Conservation (phyloP, 2,329 filamentous ascomycete genomes). For the Mollisiaceae sp. region DNA sequence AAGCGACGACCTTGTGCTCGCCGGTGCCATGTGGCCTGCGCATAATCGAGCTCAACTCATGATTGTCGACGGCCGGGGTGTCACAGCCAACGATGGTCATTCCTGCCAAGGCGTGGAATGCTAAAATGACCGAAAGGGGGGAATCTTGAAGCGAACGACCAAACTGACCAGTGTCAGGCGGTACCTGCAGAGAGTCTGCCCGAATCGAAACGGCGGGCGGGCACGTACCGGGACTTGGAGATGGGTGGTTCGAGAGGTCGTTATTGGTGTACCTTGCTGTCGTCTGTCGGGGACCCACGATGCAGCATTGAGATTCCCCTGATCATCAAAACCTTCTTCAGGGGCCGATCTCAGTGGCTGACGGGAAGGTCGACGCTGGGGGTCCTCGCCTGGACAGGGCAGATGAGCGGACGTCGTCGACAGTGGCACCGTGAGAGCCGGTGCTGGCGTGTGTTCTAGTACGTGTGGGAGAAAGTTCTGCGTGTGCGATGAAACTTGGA, state of each 20-base stretch:
- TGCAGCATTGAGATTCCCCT: slow-evolving; percentile 30
- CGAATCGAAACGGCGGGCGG: slow-evolving; percentile 32
- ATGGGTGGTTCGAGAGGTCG: slow-evolving; percentile 14
- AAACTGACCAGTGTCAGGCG: slow-evolving; percentile 34
- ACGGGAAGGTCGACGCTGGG: slow-evolving; percentile 1
- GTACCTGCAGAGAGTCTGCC: slow-evolving; percentile 23
- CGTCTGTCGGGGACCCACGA: slow-evolving; percentile 20
- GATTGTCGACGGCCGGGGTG: slow-evolving; percentile 25
- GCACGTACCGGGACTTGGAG: slow-evolving; percentile 11
- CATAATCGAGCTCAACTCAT: slow-evolving; percentile 31
- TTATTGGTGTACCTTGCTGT: slow-evolving; percentile 12
- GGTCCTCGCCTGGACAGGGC: background rate
- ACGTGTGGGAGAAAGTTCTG: slow-evolving; percentile 15
- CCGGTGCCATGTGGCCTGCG: slow-evolving; percentile 31
- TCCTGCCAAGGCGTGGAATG: slow-evolving; percentile 28
- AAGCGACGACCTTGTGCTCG: slow-evolving; percentile 27
- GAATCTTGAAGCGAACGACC: slow-evolving; percentile 19
- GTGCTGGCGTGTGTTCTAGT: background rate
- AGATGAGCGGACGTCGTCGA: background rate
- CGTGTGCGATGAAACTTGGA: slow-evolving; percentile 25
- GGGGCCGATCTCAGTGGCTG: slow-evolving; percentile 2
- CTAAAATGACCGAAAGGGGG: slow-evolving; percentile 16
- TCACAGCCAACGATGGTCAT: slow-evolving; percentile 31
- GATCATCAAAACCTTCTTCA: slow-evolving; percentile 17
- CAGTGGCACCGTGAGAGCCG: background rate